A percentile compares a stretch with the other conserved stretches of the same genome.
phyloP scores from a whole-genome alignment of 2,329 filamentous ascomycete genomes.

The Beauveria asiatica region DNA sequence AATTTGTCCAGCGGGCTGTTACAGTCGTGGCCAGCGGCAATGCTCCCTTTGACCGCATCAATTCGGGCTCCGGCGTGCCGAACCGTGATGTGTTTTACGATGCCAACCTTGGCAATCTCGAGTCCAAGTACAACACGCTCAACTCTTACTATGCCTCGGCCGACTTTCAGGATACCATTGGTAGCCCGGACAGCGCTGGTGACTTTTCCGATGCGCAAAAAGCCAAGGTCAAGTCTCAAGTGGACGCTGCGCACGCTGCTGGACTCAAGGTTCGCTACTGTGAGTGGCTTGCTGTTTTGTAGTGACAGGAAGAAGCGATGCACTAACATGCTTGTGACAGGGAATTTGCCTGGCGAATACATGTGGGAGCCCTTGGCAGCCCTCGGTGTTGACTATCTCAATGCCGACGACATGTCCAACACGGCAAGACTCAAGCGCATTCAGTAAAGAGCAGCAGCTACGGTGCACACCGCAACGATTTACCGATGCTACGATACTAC shows the following conservation, averaged over 20 bases:
- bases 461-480: background rate
- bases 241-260: slow-evolving; percentile 9
- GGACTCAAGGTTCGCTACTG: slow-evolving; percentile 15
- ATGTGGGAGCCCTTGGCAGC: slow-evolving; percentile 14
- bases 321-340: background rate
- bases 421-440: slow-evolving; percentile 12
- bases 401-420: slow-evolving; percentile 14
- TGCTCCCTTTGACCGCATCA: slow-evolving; percentile 12
- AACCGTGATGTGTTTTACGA: slow-evolving; percentile 11
- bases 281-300: background rate
- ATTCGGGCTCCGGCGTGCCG: slow-evolving; percentile 11
- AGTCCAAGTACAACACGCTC: slow-evolving; percentile 11
- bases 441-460: background rate
- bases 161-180: slow-evolving; percentile 12
- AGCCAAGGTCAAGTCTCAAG: slow-evolving; percentile 10
- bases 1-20: slow-evolving; percentile 45
- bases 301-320: too few species aligned
- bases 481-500: background rate
- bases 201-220: slow-evolving; percentile 11
- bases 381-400: slow-evolving; percentile 13
- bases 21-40: slow-evolving; percentile 63
- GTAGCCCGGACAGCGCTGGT: slow-evolving; percentile 8
- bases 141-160: slow-evolving; percentile 15
- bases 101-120: slow-evolving; percentile 11
- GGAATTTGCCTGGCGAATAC: slow-evolving; percentile 13